These are phyloP conservation scores for Aspergillus luchuensis DNA, from an alignment of 2,329 filamentous ascomycete species.

Conservation along the genomic window DNA sequence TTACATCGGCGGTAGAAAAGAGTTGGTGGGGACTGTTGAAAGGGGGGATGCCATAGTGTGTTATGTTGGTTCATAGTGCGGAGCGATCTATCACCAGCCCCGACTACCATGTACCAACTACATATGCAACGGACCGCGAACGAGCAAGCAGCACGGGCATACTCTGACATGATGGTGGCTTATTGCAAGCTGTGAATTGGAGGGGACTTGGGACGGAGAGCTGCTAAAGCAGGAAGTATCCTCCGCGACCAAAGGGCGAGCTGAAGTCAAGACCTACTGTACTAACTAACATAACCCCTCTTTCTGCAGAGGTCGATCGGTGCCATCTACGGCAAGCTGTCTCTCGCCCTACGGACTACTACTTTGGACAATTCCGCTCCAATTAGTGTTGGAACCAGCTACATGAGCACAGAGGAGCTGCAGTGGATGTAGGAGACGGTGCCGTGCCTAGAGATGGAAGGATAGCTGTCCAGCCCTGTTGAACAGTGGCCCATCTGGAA, in stretches of 20 bases:
- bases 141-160: not conserved
- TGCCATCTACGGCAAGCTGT: not conserved
- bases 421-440: not conserved
- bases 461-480: not conserved
- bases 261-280: not conserved
- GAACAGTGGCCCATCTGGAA: slow-evolving; percentile 2
- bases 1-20: not conserved
- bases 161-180: not conserved
- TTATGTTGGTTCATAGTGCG: not conserved
- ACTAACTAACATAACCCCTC: not conserved
- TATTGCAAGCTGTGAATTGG: not conserved
- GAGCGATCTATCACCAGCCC: not conserved
- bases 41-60: not conserved
- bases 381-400: not conserved
- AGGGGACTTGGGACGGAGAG: not conserved
- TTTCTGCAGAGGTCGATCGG: not conserved
- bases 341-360: not conserved
- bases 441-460: not conserved
- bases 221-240: not conserved
- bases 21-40: not conserved
- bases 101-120: not conserved
- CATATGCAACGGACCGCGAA: not conserved
- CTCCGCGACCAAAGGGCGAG: not conserved
- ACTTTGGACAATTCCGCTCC: not conserved
- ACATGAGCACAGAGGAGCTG: not conserved